Evolutionary conservation across 345 rosid species (phyloP), one percentile per base, ranked within the genome.

Genomic region (Excoecaria agallocha): DNA sequence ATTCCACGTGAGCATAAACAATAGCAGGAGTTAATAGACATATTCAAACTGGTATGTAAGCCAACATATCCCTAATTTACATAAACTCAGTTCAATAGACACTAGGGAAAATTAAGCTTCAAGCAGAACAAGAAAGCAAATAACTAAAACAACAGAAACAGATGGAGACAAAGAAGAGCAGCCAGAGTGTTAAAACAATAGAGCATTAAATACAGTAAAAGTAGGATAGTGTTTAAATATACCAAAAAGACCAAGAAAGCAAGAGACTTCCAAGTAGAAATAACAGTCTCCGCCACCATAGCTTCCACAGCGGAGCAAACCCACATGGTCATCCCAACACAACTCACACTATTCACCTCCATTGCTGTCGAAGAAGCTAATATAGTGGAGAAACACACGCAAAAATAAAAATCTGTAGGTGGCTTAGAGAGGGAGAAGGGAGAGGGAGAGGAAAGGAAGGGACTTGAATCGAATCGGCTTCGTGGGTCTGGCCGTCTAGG

Each of bases 181-280:
- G 43, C 52, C 25, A 71, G 12, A 57, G 24, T 8, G 48, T 19
- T 16, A 39, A 73, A 43, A 64, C 16, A 58, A 45, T n/a, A n/a
- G n/a, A n/a, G n/a, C n/a, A n/a, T 55, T 22, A 58, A 12, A 20
- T 12, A 22, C 37, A 20, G 48, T 19, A 9, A 9, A 57, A 38
- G 12, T 61, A 22, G 30, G 43, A 12, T 56, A 55, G 49, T 74
- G 59, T 58, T 20, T 69, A 69, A 62, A 8, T 71, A 74, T 88
- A 86, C 89, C 86, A 74, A 69, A 71, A 82, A 79, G 78, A 81
- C 79, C 25, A 84, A 74, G 83, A 79, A 81, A 71, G 86, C 78
- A n/a, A 89, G 84, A 82, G 84, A 84, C 78, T 76, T 84, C 48
- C 75, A 81, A 65, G 74, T 67, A 64, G 85, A 11, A 70, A 86